phyloP scores from a whole-genome alignment of 2,329 filamentous ascomycete species.

The Trichoderma sp. region DNA sequence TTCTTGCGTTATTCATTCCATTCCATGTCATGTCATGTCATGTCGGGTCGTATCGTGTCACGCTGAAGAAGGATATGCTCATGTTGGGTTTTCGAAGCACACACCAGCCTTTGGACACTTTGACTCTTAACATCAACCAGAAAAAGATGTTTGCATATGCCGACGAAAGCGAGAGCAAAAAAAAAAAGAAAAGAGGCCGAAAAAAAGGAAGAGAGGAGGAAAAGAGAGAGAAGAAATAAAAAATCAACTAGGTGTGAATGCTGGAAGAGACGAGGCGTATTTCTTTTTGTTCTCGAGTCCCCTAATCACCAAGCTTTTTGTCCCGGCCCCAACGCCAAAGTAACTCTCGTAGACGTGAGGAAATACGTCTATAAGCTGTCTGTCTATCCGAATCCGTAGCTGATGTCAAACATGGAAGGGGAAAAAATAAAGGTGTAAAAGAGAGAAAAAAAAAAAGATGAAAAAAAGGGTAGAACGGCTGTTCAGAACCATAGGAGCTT shows the following conservation, averaged over 20 bases:
- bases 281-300: neutral
- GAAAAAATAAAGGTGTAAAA: neutral
- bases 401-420: neutral
- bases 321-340: neutral
- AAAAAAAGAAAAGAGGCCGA: neutral
- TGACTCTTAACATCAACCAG: neutral
- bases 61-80: neutral
- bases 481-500: neutral
- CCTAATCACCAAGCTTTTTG: neutral
- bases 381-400: constrained; percentile 15
- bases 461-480: neutral
- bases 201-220: neutral
- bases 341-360: neutral
- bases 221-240: neutral
- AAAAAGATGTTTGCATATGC: neutral
- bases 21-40: neutral
- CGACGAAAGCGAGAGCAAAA: neutral
- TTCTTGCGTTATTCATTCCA: neutral
- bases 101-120: neutral
- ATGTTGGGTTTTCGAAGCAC: neutral
- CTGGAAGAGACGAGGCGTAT: neutral
- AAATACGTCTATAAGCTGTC: constrained; percentile 9
- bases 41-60: neutral
- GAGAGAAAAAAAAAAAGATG: neutral
- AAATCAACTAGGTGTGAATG: neutral